Conservation (phyloP, 1,139 yeast species). For the Suhomyces chickasaworum region DNA sequence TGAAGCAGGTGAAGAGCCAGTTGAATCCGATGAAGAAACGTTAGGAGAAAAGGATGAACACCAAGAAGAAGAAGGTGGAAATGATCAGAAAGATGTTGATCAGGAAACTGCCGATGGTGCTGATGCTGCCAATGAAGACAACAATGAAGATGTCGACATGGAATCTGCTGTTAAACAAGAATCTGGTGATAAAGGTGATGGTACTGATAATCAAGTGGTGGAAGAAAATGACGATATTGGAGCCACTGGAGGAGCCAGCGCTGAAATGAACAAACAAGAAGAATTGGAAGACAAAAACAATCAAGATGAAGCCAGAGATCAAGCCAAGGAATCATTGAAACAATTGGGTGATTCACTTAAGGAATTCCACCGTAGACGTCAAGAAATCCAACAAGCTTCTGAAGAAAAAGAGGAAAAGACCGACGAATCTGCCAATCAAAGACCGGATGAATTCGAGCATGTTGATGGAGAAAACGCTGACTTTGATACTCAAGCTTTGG, state of each 20-base stretch:
- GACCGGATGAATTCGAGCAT: constrained; percentile 91
- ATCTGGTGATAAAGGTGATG: constrained; percentile 72
- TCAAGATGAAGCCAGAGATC: constrained; percentile 65
- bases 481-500: constrained; percentile 85
- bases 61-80: constrained; percentile 29
- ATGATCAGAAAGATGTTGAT: constrained; percentile 31
- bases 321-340: constrained; percentile 78
- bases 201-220: constrained; percentile 68
- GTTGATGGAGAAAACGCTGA: constrained; percentile 80
- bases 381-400: constrained; percentile 75
- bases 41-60: constrained; percentile 28
- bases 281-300: constrained; percentile 27
- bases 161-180: constrained; percentile 75
- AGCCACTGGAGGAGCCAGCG: constrained; percentile 62
- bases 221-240: constrained; percentile 75
- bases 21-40: constrained; percentile 21
- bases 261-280: constrained; percentile 49
- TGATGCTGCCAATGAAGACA: constrained; percentile 54
- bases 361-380: constrained; percentile 88
- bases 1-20: constrained; percentile 19
- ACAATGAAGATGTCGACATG: constrained; percentile 54
- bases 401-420: constrained; percentile 47
- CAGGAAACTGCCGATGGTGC: constrained; percentile 40
- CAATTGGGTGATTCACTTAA: constrained; percentile 89
- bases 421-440: constrained; percentile 57